Evolutionary conservation across 495 filamentous ascomycete species (phyloP).

Genomic region (Eremomyces bilateralis): DNA sequence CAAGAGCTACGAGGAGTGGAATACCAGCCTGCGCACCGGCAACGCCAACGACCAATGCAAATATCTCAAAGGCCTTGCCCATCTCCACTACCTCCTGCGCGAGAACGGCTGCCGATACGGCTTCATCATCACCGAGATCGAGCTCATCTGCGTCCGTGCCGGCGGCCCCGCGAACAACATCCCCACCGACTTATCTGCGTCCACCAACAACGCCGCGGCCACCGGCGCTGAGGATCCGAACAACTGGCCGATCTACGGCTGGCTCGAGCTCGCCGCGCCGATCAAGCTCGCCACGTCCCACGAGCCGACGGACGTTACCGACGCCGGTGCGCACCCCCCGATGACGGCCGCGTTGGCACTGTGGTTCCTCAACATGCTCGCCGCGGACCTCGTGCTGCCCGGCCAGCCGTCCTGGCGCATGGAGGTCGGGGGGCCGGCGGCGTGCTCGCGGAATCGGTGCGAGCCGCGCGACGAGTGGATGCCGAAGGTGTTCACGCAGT

Average conservation of each 20-base stretch:
- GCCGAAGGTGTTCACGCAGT: conserved; percentile 47
- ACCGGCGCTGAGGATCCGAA: conserved; percentile 25
- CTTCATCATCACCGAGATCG: conserved; percentile 87
- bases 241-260: conserved; percentile 57
- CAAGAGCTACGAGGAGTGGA: conserved; percentile 80
- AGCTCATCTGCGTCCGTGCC: conserved; percentile 63
- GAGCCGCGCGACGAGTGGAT: conserved; percentile 64
- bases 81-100: conserved; percentile 75
- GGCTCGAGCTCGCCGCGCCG: conserved; percentile 49
- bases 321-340: conserved; percentile 16
- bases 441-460: conserved; percentile 49
- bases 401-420: conserved; percentile 46
- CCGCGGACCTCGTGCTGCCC: conserved; percentile 45
- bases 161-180: conserved; percentile 14
- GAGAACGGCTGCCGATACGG: conserved; percentile 83
- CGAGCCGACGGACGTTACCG: conserved; percentile 10
- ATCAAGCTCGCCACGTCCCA: conserved; percentile 27
- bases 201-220: conserved; percentile 24
- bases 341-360: conserved; percentile 45
- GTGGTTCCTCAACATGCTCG: conserved; percentile 69
- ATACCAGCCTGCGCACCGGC: conserved; percentile 77
- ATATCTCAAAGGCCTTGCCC: conserved; percentile 64
- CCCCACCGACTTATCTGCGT: too few species aligned
- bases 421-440: conserved; percentile 64
- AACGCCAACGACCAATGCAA: conserved; percentile 57